Evolutionary conservation across 768 basidiomycete species (phyloP).

Genomic region (Gelatoporia subvermispora): DNA sequence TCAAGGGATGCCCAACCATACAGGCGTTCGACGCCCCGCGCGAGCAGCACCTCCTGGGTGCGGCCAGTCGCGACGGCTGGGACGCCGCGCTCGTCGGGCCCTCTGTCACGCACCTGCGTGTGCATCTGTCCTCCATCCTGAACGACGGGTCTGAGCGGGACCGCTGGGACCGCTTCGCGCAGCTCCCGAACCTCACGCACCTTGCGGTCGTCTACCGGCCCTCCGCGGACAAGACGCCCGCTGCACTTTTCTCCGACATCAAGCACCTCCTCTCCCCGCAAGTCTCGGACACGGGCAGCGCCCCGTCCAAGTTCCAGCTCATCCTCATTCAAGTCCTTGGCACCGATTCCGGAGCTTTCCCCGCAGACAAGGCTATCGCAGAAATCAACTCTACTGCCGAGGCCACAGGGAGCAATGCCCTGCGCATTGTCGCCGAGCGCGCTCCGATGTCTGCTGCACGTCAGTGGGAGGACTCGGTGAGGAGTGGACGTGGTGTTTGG

Average conservation of each 20-base stretch:
- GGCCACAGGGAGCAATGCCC: constrained; percentile 12
- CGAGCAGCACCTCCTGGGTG: constrained; percentile 31
- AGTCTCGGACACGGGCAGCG: background rate
- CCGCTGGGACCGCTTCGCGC: constrained; percentile 19
- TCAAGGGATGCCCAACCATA: constrained; percentile 11
- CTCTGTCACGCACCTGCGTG: constrained; percentile 29
- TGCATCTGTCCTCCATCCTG: constrained; percentile 24
- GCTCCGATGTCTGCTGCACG: constrained; percentile 22
- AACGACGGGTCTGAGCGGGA: constrained; percentile 7
- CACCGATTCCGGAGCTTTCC: constrained; percentile 5
- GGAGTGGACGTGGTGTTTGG: constrained; percentile 22
- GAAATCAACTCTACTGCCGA: constrained; percentile 17
- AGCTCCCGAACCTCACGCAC: constrained; percentile 26
- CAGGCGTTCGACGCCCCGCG: constrained; percentile 14
- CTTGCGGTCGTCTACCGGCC: constrained; percentile 26
- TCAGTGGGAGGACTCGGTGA: constrained; percentile 24
- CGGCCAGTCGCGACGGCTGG: constrained; percentile 33
- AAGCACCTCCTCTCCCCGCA: constrained; percentile 9
- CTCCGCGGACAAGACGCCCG: constrained; percentile 7
- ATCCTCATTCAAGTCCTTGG: constrained; percentile 24
- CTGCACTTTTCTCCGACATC: constrained; percentile 14
- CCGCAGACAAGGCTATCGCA: constrained; percentile 11
- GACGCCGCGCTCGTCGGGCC: constrained; percentile 26
- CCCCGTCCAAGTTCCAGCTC: constrained; percentile 12
- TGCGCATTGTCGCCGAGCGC: constrained; percentile 22